Conservation (phyloP, 1,284 basidiomycete species). For the Schizophyllum amplum region DNA sequence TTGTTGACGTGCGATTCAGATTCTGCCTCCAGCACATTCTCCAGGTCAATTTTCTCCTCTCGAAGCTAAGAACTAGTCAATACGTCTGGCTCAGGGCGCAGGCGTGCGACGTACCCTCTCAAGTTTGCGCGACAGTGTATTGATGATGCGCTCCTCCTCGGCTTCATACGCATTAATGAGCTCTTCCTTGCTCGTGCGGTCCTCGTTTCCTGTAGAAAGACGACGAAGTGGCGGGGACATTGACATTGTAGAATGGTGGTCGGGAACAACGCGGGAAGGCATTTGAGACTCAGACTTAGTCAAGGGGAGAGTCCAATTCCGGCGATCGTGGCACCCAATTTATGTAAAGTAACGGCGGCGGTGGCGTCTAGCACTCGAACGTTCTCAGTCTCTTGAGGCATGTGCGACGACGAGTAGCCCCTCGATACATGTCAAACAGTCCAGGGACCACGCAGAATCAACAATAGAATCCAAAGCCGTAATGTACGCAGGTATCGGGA, state of each 20-base stretch:
- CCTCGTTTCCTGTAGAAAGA: conserved; percentile 28
- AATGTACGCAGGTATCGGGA: not conserved
- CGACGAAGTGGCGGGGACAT: conserved; percentile 52
- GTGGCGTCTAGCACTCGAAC: not conserved
- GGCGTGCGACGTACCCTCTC: conserved; percentile 52
- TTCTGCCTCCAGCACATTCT: conserved; percentile 73
- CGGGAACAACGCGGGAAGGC: not conserved
- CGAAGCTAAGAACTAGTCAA: conserved; percentile 39
- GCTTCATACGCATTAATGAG: conserved; percentile 82
- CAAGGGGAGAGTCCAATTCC: not conserved
- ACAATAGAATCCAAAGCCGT: not conserved
- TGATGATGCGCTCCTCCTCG: conserved; percentile 80
- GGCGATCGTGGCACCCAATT: not conserved
- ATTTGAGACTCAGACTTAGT: too few species aligned
- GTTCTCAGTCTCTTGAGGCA: too few species aligned
- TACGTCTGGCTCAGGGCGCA: conserved; percentile 3
- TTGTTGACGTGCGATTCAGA: conserved; percentile 72
- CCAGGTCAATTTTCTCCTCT: conserved; percentile 76
- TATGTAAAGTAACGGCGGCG: not conserved
- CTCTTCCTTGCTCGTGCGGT: conserved; percentile 52
- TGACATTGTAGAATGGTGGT: conserved; percentile 34
- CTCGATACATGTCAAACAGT: not conserved
- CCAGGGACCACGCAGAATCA: too few species aligned
- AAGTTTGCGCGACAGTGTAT: conserved; percentile 67
- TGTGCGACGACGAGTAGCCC: too few species aligned